Conservation (phyloP, 139 green algal species). For the Picochlorum sp. region DNA sequence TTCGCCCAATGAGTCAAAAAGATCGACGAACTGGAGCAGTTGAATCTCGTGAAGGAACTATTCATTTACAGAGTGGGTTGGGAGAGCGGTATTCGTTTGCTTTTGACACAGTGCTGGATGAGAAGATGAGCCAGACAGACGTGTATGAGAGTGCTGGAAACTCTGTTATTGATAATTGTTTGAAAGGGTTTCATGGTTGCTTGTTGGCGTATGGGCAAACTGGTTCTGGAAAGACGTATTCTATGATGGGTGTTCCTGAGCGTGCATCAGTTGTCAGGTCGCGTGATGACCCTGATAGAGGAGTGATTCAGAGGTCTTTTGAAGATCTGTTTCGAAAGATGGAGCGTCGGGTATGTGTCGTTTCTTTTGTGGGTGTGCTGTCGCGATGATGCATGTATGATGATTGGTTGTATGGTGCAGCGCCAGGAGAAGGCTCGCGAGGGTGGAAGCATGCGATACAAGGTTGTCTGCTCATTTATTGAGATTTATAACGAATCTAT, state of each 20-base stretch:
- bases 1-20: slow-evolving; percentile 27
- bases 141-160: slow-evolving; percentile 64
- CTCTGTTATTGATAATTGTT: slow-evolving; percentile 57
- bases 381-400: too few relatives aligned
- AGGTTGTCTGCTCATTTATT: slow-evolving; percentile 38
- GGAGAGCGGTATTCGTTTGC: slow-evolving; percentile 73
- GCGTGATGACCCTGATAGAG: slow-evolving; percentile 22
- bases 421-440: not conserved
- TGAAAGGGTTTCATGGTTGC: slow-evolving; percentile 75
- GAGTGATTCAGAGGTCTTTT: slow-evolving; percentile 74
- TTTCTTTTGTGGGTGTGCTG: too few relatives aligned
- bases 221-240: slow-evolving; percentile 90
- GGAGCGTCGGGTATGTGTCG: slow-evolving; percentile 30
- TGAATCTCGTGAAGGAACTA: slow-evolving; percentile 40
- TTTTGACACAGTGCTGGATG: slow-evolving; percentile 74
- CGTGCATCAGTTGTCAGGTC: not conserved
- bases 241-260: slow-evolving; percentile 62
- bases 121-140: slow-evolving; percentile 29
- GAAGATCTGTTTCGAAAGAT: slow-evolving; percentile 61
- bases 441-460: slow-evolving; percentile 83
- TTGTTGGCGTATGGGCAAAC: slow-evolving; percentile 98
- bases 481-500: slow-evolving; percentile 74
- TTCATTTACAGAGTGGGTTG: slow-evolving; percentile 58
- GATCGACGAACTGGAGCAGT: slow-evolving; percentile 21
- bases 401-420: too few relatives aligned